Evolutionary conservation across 768 basidiomycete genomes (phyloP), one percentile per base, ranked within the genome.

Genomic region (Kwoniella newhampshirensis): DNA sequence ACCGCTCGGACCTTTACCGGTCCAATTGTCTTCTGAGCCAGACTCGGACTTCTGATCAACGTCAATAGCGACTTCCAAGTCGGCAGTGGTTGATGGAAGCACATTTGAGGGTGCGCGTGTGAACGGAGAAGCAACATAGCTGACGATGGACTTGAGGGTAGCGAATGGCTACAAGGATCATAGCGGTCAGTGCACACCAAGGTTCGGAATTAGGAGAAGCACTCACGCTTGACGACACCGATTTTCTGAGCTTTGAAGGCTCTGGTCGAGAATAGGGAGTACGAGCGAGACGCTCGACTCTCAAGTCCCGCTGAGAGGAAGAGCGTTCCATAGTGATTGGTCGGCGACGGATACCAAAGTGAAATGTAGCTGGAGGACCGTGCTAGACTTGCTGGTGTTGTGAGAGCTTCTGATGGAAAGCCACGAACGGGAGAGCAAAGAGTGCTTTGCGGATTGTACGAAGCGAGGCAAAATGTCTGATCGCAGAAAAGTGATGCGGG

Each of bases 321-420:
- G 61, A 62, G n/a, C 64, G 63, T 27, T 71, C 67, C 70, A 71
- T 71, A n/a, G n/a, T n/a, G n/a, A n/a, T n/a, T n/a, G n/a, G n/a
- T n/a, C n/a, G n/a, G n/a, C n/a, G n/a, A n/a, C n/a, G n/a, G n/a
- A n/a, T n/a, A n/a, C n/a, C n/a, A n/a, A n/a, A n/a, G n/a, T n/a
- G n/a, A n/a, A n/a, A n/a, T n/a, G n/a, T n/a, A n/a, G n/a, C n/a
- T n/a, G n/a, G n/a, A n/a, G n/a, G n/a, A n/a, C n/a, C n/a, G n/a
- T n/a, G n/a, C n/a, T n/a, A n/a, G n/a, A n/a, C n/a, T n/a, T n/a
- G n/a, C n/a, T n/a, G n/a, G n/a, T n/a, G n/a, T n/a, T n/a, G n/a
- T n/a, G n/a, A n/a, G n/a, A n/a, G n/a, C n/a, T n/a, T n/a, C n/a
- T n/a, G n/a, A n/a, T n/a, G n/a, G n/a, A n/a, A n/a, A n/a, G n/a